Base-by-base conservation (phyloP, 2,329 filamentous ascomycete species). In the Parastagonospora nodorum region DNA sequence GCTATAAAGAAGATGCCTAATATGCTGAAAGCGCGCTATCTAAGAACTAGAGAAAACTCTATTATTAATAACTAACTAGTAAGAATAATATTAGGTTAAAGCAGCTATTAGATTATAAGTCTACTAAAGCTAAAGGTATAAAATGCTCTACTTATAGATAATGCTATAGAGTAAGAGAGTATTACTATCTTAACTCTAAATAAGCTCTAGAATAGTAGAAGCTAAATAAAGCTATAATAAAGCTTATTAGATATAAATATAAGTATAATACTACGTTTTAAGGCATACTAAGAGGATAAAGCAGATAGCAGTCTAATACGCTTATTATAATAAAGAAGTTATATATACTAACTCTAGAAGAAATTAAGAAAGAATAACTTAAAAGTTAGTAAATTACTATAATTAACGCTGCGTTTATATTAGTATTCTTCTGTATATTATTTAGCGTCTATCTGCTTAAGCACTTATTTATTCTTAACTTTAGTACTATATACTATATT, bases 391-490 rank as follows among this genome's bases (percentile, higher is more conserved):
- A 16, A 39, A 27, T 39, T 24, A 24, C 37, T 19, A 24, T 8
- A 6, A 19, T 27, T 39, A 24, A 27, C 11, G 15, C n/a, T 16
- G 19, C 15, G 7, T 27, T 19, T 14, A 24, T 35, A 35, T 48
- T 42, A 48, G 39, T 14, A 5, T 35, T 30, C n/a, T 42, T 48
- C 9, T 16, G 5, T 15, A 29, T 36, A 35, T 14, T n/a, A 11
- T 37, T 19, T 15, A n/a, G 19, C 5, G 9, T 14, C 16, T 48
- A 48, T 28, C 27, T 28, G 29, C 32, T 48, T 30, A 16, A 42
- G 30, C n/a, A 14, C 29, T 48, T 8, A 38, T 42, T 42, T 36
- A 48, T 42, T 29, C 32, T 42, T 9, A 14, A 47, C 30, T 48
- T 30, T 35, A 30, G 15, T n/a, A 32, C 19, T n/a, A 48, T 36